Evolutionary conservation across 139 green algal genomes (phyloP).

Genomic region (Eudorina sp.): DNA sequence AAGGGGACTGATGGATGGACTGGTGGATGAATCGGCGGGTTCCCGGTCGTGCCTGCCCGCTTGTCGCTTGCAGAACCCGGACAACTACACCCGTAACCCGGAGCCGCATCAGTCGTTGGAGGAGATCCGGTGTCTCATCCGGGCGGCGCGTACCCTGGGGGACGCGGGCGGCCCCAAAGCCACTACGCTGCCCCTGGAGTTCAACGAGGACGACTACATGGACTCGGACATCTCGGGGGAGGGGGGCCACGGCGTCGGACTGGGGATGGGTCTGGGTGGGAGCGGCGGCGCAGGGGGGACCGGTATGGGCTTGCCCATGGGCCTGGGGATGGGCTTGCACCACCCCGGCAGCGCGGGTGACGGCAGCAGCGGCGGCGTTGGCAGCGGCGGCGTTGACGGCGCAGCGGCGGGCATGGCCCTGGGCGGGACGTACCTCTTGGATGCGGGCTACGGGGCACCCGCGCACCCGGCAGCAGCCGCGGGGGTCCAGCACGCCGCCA

Average conservation of each 20-base stretch:
- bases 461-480: neutral
- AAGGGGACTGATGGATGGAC: too few species aligned
- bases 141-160: slow-evolving; percentile 32
- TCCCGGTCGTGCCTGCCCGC: too few species aligned
- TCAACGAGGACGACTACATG: slow-evolving; percentile 45
- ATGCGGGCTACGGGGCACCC: neutral
- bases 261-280: neutral
- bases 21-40: too few species aligned
- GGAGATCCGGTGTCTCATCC: slow-evolving; percentile 66
- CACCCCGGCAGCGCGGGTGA: neutral
- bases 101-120: slow-evolving; percentile 67
- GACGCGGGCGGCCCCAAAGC: neutral
- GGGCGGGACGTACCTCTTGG: slow-evolving; percentile 14
- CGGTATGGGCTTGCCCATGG: neutral
- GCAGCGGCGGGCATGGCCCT: neutral
- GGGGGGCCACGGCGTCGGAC: neutral
- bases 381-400: neutral
- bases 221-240: neutral
- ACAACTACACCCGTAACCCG: slow-evolving; percentile 21
- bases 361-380: neutral
- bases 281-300: neutral
- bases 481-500: too few species aligned
- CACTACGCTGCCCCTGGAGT: slow-evolving; percentile 29
- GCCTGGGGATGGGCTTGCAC: neutral
- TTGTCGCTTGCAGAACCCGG: slow-evolving; percentile 30